These are phyloP conservation scores for Desmodesmus armatus DNA, from an alignment of 139 green algal genomes.

Conservation along the genomic window DNA sequence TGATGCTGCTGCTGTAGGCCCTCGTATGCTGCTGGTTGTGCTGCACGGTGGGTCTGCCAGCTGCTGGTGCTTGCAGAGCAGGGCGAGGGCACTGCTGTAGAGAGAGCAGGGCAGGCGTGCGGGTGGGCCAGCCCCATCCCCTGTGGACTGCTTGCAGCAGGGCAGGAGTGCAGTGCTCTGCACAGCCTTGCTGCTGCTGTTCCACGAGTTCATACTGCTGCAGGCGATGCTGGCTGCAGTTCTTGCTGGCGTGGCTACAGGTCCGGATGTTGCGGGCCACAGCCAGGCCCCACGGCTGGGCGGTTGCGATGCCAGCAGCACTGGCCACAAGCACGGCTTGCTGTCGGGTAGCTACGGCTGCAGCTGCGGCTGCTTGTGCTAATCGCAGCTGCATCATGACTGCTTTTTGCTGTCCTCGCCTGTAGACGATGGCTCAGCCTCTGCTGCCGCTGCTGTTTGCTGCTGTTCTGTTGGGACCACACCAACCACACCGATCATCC, in stretches of 20 bases:
- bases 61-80: neutral
- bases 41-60: neutral
- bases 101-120: no score
- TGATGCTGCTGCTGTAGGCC: neutral
- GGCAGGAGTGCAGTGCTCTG: neutral
- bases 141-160: no score
- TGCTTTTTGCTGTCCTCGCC: neutral
- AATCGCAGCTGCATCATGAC: neutral
- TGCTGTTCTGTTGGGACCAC: neutral
- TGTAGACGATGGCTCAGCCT: neutral
- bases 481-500: constrained; percentile 32
- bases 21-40: neutral
- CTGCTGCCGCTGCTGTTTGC: neutral
- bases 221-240: neutral
- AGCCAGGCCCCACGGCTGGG: neutral
- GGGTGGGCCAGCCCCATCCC: no score
- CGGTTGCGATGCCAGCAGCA: no score
- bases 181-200: neutral
- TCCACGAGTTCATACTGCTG: neutral
- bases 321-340: no score
- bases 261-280: neutral
- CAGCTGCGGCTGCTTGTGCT: neutral
- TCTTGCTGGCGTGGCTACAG: no score
- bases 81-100: no score
- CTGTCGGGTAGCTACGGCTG: constrained; percentile 22